These are phyloP conservation scores for Wallemia ichthyophaga DNA, from an alignment of 1,284 basidiomycete species.

Conservation along the genomic window DNA sequence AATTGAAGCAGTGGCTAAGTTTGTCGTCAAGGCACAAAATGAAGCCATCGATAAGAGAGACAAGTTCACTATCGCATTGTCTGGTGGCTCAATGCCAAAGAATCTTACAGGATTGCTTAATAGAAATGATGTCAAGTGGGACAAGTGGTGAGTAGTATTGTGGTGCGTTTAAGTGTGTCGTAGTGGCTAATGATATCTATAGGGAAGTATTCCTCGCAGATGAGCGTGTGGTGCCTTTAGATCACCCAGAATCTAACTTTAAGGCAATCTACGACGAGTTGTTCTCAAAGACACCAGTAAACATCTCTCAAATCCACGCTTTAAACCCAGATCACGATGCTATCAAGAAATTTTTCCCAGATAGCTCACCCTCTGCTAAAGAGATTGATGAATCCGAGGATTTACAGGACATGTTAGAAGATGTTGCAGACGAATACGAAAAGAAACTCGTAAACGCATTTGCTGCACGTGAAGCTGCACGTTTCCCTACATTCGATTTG, in stretches of 20 bases:
- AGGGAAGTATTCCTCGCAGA: constrained; percentile 98
- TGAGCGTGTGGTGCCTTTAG: constrained; percentile 78
- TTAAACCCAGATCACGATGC: constrained; percentile 37
- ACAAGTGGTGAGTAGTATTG: constrained; percentile 63
- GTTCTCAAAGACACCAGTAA: constrained; percentile 54
- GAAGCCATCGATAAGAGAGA: constrained; percentile 65
- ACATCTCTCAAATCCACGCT: constrained; percentile 41
- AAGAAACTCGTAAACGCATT: constrained; percentile 71
- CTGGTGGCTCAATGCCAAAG: constrained; percentile 71
- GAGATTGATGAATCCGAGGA: constrained; percentile 14
- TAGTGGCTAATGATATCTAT: no score
- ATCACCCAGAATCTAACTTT: constrained; percentile 80
- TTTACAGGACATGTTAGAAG: constrained; percentile 32
- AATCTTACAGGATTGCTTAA: constrained; percentile 44
- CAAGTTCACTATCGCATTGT: constrained; percentile 70
- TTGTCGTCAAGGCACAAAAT: constrained; percentile 61
- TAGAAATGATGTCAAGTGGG: constrained; percentile 52
- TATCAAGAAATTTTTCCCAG: constrained; percentile 20
- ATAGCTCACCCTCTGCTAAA: constrained; percentile 9
- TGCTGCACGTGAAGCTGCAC: constrained; percentile 57
- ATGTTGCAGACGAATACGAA: constrained; percentile 75
- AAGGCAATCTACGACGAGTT: constrained; percentile 39
- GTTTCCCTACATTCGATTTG: constrained; percentile 82
- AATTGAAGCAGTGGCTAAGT: constrained; percentile 36
- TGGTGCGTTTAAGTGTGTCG: no score